These are phyloP conservation scores for Hymenoscyphus salicellus DNA, from an alignment of 2,329 filamentous ascomycete genomes.

Conservation along the genomic window DNA sequence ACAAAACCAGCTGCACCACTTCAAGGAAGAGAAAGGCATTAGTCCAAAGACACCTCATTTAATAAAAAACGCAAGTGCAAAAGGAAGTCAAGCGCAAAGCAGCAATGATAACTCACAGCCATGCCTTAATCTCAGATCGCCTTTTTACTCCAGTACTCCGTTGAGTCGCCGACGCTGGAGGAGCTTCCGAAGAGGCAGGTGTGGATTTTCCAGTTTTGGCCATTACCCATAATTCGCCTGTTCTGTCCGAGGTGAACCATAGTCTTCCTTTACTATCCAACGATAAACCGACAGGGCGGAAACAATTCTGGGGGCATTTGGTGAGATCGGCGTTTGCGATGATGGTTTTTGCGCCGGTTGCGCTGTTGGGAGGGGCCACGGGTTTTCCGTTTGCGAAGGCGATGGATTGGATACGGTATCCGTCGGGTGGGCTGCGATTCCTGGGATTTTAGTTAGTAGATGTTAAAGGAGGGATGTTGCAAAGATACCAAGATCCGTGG, in stretches of 20 bases:
- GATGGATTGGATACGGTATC: slow-evolving; percentile 46
- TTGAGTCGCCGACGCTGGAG: slow-evolving; percentile 2
- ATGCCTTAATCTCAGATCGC: not conserved
- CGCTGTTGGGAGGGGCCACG: slow-evolving; percentile 41
- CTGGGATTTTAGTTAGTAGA: slow-evolving; percentile 38
- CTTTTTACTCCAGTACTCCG: slow-evolving; percentile 1
- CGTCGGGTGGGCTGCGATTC: slow-evolving; percentile 50
- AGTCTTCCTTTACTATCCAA: slow-evolving; percentile 39
- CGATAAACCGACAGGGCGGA: slow-evolving; percentile 60
- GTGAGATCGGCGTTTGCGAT: slow-evolving; percentile 53
- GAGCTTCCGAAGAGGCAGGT: not conserved
- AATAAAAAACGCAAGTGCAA: not conserved
- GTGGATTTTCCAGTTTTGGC: slow-evolving; percentile 6
- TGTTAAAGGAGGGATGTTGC: not conserved
- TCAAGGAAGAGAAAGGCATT: not conserved
- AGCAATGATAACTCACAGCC: slow-evolving; percentile 3
- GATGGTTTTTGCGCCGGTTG: slow-evolving; percentile 49
- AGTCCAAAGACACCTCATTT: not conserved
- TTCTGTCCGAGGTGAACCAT: slow-evolving; percentile 24
- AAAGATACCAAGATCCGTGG: slow-evolving; percentile 24
- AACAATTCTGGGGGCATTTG: slow-evolving; percentile 55
- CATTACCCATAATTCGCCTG: slow-evolving; percentile 59
- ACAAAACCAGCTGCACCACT: not conserved
- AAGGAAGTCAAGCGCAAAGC: not conserved
- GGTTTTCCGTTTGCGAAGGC: slow-evolving; percentile 46